Evolutionary conservation across 108 stramenopile species (phyloP), one percentile per base, ranked within the genome.

Genomic region (Bacterosira constricta): DNA sequence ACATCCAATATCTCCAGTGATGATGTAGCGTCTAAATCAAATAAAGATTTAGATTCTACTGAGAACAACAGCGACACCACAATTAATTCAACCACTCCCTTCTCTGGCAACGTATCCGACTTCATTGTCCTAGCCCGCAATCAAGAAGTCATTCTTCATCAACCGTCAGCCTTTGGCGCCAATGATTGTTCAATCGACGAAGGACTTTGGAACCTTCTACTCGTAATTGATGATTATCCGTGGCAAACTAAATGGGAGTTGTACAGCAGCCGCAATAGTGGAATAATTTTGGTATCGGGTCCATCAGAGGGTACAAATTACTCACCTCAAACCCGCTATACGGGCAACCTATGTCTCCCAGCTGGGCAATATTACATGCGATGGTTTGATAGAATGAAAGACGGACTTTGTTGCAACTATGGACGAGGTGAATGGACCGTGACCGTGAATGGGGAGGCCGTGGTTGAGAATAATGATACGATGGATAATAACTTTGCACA

Each of bases 281-380:
- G 4, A 12, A 12, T 15, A 31, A 15, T 52, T 1, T 51, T 49
- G 47, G 65, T 17, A 23, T 47, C 21, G 17, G 65, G 65, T 12
- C 65, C 65, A 12, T 49, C 65, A 4, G 50, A 0, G 17, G 47
- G 47, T 13, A 17, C 47, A 13, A 34, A 49, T 31, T 66, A 66
- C 47, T 15, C 36, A 21, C 42, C 49, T 13, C 17, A 9, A 8
- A 66, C 65, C 15, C 34, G 32, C 10, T 66, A 66, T 18, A 34
- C 34, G 12, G 65, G 65, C 46, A 23, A 25, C 6, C 42, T 66
- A 2, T 66, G 65, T 35, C 1, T 66, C 2, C 65, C 65, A 15
- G 0, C 34, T 5, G 65, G 65, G 12, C 6, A 50, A 6, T 66
- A 66, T 30, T 15, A 37, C 9, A 66, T 66, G 49, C 10, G 6